A percentile compares a stretch with the other conserved stretches of the same genome.
These are phyloP conservation scores for Pseudogymnoascus sp. DNA, from an alignment of 2,329 filamentous ascomycete genomes.

Conservation along the genomic window DNA sequence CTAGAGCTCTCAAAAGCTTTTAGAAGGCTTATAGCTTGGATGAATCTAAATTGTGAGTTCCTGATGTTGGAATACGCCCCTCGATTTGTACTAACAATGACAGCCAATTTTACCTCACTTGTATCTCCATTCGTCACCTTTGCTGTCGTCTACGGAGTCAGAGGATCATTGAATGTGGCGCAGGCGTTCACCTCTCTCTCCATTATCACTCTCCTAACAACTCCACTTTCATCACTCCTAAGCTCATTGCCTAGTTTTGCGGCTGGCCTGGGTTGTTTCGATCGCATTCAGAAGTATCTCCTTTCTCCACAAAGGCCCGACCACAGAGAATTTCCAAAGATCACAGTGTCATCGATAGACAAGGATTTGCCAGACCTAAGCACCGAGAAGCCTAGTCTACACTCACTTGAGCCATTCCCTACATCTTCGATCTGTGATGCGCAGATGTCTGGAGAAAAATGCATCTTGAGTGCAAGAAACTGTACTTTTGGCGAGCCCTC, in stretches of 20 bases:
- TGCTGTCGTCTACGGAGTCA: constrained; percentile 13
- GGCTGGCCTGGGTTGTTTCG: constrained; percentile 5
- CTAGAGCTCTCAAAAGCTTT: constrained; percentile 9
- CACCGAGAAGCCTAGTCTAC: not conserved
- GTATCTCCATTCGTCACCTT: constrained; percentile 21
- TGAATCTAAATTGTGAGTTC: not conserved
- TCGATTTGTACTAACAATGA: constrained; percentile 12
- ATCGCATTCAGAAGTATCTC: constrained; percentile 10
- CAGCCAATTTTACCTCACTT: not conserved
- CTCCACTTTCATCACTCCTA: not conserved
- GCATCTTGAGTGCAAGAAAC: not conserved
- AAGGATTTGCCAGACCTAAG: not conserved
- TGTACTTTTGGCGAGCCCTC: not conserved
- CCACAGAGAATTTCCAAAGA: not conserved
- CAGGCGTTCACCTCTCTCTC: constrained; percentile 10
- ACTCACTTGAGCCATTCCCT: not conserved
- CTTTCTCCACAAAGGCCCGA: not conserved
- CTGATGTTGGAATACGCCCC: not conserved
- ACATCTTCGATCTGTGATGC: not conserved
- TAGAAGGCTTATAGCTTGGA: not conserved
- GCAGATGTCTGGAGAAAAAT: not conserved
- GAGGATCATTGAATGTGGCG: constrained; percentile 8
- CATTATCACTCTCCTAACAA: constrained; percentile 6
- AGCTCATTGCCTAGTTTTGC: not conserved
- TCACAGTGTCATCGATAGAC: not conserved